These are phyloP conservation scores for Alternaria metachromatica DNA, from an alignment of 2,329 filamentous ascomycete species.

Conservation along the genomic window DNA sequence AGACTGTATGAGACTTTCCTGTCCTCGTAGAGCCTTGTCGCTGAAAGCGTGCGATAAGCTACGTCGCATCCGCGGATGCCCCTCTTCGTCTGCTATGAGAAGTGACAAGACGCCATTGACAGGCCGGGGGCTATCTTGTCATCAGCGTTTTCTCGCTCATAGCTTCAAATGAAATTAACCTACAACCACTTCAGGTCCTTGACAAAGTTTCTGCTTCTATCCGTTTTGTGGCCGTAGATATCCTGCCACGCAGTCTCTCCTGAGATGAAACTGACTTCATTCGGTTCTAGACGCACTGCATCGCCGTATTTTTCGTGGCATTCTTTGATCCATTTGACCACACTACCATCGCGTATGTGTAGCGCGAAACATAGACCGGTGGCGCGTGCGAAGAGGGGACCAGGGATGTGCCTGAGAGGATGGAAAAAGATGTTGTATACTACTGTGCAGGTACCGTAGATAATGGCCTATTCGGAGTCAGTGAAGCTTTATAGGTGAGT, in stretches of 20 bases:
- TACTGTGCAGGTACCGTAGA: slow-evolving; percentile 20
- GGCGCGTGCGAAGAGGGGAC: slow-evolving; percentile 46
- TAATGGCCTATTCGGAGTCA: slow-evolving; percentile 10
- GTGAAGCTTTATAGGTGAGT: not conserved
- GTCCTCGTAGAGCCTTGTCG: slow-evolving; percentile 51
- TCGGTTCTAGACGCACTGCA: slow-evolving; percentile 51
- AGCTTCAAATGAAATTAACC: not conserved
- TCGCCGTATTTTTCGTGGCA: slow-evolving; percentile 53
- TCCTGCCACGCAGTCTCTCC: slow-evolving; percentile 54
- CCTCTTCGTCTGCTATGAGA: slow-evolving; percentile 32
- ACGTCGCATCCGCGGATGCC: slow-evolving; percentile 46
- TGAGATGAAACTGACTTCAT: slow-evolving; percentile 53
- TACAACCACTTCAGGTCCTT: slow-evolving; percentile 49
- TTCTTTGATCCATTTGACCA: slow-evolving; percentile 30
- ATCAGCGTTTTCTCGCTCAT: not conserved
- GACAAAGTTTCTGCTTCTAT: slow-evolving; percentile 45
- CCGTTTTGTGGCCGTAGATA: slow-evolving; percentile 51
- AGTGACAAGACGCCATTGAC: slow-evolving; percentile 40
- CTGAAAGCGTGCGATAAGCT: slow-evolving; percentile 52
- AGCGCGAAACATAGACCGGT: slow-evolving; percentile 43
- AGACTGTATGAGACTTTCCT: slow-evolving; percentile 49
- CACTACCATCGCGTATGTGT: slow-evolving; percentile 33
- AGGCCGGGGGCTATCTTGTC: slow-evolving; percentile 20
- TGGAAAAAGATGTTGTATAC: slow-evolving; percentile 54
- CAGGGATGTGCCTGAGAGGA: slow-evolving; percentile 53